These are phyloP conservation scores for Coccomyxa subellipsoidea DNA, from an alignment of 163 green algal species.

Conservation along the genomic window DNA sequence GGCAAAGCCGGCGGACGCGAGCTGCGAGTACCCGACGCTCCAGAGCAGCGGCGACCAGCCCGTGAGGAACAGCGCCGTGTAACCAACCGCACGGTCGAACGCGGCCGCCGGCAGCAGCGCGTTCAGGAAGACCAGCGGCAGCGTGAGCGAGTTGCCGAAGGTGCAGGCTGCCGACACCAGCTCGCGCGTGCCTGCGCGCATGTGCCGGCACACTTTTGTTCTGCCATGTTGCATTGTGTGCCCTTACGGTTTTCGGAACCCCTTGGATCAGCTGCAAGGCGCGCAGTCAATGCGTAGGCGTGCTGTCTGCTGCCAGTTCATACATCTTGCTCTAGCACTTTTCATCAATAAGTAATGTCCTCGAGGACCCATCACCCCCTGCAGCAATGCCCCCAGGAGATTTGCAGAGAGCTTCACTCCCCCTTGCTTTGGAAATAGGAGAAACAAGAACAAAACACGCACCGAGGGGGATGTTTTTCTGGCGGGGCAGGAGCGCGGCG, in stretches of 20 bases:
- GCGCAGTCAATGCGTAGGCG: no score
- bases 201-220: background rate
- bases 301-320: no score
- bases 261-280: no score
- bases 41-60: slow-evolving; percentile 42
- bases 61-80: slow-evolving; percentile 49
- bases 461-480: background rate
- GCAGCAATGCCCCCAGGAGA: no score
- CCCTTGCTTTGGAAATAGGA: no score
- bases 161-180: slow-evolving; percentile 32
- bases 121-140: slow-evolving; percentile 49
- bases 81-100: slow-evolving; percentile 32
- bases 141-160: slow-evolving; percentile 60
- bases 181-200: slow-evolving; percentile 28
- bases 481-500: slow-evolving; percentile 22
- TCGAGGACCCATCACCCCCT: no score
- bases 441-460: no score
- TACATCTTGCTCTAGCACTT: no score
- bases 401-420: no score
- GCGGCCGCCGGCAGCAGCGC: slow-evolving; percentile 38
- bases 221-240: no score
- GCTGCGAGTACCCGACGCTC: slow-evolving; percentile 22
- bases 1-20: background rate
- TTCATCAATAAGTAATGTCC: no score
- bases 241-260: no score